A percentile compares a stretch with the other conserved stretches of the same genome.
Conservation (phyloP, 1,284 basidiomycete genomes). For the Cryptococcus floricola region DNA sequence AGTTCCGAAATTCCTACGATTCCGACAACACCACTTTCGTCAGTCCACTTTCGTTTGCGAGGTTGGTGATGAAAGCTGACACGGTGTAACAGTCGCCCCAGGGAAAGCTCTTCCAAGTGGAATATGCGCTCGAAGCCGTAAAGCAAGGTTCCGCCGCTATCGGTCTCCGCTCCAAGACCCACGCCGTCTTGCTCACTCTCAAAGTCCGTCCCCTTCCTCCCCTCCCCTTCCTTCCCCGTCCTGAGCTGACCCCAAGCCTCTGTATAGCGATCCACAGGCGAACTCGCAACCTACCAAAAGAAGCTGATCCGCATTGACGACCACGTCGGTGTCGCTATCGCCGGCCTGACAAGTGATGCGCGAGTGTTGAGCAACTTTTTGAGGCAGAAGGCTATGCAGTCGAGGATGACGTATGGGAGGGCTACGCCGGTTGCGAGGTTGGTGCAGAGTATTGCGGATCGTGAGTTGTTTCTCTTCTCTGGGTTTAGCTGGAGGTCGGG, state of each 20-base stretch:
- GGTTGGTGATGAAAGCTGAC: not conserved
- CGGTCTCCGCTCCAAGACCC: constrained; percentile 89
- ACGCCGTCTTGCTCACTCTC: constrained; percentile 86
- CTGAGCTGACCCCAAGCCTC: not conserved
- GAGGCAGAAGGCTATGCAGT: constrained; percentile 96
- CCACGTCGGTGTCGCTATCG: constrained; percentile 97
- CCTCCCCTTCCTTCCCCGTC: not conserved
- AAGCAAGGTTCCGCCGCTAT: constrained; percentile 99
- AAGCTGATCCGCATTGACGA: constrained; percentile 99
- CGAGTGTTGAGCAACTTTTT: constrained; percentile 98
- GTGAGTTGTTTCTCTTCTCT: constrained; percentile 51
- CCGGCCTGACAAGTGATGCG: constrained; percentile 95
- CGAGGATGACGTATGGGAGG: constrained; percentile 90
- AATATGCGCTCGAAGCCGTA: constrained; percentile 98
- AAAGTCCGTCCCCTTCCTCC: constrained; percentile 58
- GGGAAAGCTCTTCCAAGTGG: constrained; percentile 69
- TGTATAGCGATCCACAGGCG: constrained; percentile 88
- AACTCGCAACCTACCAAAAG: constrained; percentile 97
- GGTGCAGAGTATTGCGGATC: constrained; percentile 90
- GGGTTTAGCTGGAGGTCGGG: not conserved
- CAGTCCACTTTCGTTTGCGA: constrained; percentile 8
- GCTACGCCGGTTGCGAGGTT: constrained; percentile 91
- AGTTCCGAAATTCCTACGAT: constrained; percentile 95
- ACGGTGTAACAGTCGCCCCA: constrained; percentile 36
- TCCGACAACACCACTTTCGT: constrained; percentile 92